These are phyloP conservation scores for Stephania cephalantha DNA, from an alignment of 164 flowering plant species.

Conservation along the genomic window DNA sequence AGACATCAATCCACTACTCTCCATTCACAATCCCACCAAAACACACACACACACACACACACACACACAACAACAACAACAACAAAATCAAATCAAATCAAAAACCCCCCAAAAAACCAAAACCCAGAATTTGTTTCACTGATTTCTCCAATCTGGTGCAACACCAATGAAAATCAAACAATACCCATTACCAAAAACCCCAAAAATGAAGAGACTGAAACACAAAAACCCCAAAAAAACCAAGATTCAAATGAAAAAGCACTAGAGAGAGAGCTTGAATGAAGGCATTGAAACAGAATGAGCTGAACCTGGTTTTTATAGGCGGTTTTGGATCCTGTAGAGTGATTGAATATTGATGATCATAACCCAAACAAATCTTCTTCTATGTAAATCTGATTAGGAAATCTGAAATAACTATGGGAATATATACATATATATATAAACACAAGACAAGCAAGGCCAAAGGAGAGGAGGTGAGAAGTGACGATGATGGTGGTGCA, in stretches of 20 bases:
- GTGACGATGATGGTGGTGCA: not conserved
- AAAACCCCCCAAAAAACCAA: not conserved
- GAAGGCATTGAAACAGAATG: too few species aligned
- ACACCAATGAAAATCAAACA: not conserved
- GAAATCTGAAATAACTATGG: not conserved
- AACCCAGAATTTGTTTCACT: not conserved
- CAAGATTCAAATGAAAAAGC: too few species aligned
- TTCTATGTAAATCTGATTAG: not conserved
- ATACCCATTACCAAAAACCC: not conserved
- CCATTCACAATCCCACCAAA: slow-evolving; percentile 11
- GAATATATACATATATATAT: not conserved
- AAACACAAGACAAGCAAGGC: not conserved
- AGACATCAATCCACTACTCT: slow-evolving; percentile 15
- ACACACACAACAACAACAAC: not conserved
- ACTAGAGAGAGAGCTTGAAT: too few species aligned
- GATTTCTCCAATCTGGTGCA: not conserved
- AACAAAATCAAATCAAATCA: not conserved
- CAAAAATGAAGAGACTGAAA: not conserved
- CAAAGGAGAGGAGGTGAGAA: not conserved
- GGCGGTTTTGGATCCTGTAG: too few species aligned
- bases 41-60: too few species aligned
- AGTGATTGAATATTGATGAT: too few species aligned
- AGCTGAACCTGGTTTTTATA: too few species aligned
- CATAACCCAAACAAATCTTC: not conserved
- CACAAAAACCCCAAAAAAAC: not conserved